Percentiles rank a stretch among this genome's conserved stretches.
These are phyloP conservation scores for Spathaspora passalidarum DNA, from an alignment of 805 yeast genomes.

Conservation along the genomic window DNA sequence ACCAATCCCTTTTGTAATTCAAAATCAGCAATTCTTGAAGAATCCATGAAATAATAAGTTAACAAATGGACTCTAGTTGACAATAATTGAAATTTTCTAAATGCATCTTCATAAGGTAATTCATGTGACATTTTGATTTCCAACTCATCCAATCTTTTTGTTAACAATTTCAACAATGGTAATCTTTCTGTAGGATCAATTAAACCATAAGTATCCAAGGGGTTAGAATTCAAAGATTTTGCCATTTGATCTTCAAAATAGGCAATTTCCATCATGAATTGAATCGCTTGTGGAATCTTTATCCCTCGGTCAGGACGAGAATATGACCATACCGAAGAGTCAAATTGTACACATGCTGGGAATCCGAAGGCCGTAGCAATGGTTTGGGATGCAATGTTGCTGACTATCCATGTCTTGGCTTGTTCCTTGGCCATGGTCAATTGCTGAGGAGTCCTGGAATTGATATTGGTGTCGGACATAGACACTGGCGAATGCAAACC, in stretches of 20 bases:
- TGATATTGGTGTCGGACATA: constrained; percentile 14
- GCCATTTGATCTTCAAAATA: constrained; percentile 85
- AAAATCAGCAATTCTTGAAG: constrained; percentile 45
- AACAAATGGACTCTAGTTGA: constrained; percentile 79
- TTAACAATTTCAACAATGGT: constrained; percentile 68
- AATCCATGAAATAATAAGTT: constrained; percentile 78
- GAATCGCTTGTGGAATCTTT: constrained; percentile 56
- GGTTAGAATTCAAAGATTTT: constrained; percentile 68
- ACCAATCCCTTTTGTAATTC: constrained; percentile 74
- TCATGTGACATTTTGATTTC: constrained; percentile 52
- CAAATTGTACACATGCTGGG: constrained; percentile 88
- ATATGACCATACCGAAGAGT: constrained; percentile 58
- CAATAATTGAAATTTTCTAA: constrained; percentile 63
- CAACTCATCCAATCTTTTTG: constrained; percentile 71
- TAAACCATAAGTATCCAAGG: constrained; percentile 62
- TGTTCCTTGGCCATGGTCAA: constrained; percentile 64
- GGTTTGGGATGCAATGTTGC: constrained; percentile 85
- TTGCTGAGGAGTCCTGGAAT: constrained; percentile 37
- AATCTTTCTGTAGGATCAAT: constrained; percentile 68
- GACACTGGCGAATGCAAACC: constrained; percentile 71
- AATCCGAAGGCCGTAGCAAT: constrained; percentile 92
- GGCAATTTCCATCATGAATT: constrained; percentile 78
- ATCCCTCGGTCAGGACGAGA: constrained; percentile 45
- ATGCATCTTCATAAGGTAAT: constrained; percentile 41
- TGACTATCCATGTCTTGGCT: constrained; percentile 87